Conservation (phyloP, 352 stramenopile genomes). For the Pythium rhizo-oryzae region DNA sequence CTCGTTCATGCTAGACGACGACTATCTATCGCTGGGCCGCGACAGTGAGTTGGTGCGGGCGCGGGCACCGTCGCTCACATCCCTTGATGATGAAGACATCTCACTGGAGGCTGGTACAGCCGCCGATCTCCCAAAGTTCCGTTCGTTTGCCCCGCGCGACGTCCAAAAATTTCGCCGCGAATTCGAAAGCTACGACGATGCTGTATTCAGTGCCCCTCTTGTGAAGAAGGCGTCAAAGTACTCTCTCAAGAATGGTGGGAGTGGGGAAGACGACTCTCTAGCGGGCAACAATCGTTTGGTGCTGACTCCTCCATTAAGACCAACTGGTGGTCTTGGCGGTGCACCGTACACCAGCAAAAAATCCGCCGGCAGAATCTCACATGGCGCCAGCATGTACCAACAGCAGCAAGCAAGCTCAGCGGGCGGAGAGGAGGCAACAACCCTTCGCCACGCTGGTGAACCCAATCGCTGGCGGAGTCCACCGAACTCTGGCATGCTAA, state of each 20-base stretch:
- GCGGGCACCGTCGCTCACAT: slow-evolving; percentile 58
- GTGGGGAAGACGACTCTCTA: slow-evolving; percentile 48
- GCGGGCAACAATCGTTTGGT: slow-evolving; percentile 29
- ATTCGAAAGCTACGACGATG: slow-evolving; percentile 75
- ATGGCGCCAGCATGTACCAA: neutral
- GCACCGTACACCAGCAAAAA: slow-evolving; percentile 10
- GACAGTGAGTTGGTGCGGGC: slow-evolving; percentile 70
- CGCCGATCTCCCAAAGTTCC: slow-evolving; percentile 46
- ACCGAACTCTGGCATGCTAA: neutral
- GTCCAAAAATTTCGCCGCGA: slow-evolving; percentile 47
- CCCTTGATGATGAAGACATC: slow-evolving; percentile 34
- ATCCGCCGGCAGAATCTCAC: neutral
- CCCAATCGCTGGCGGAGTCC: slow-evolving; percentile 27
- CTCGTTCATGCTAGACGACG: slow-evolving; percentile 44
- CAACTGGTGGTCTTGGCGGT: neutral
- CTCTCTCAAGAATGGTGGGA: slow-evolving; percentile 17
- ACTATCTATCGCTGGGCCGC: slow-evolving; percentile 56
- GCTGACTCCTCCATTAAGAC: slow-evolving; percentile 51
- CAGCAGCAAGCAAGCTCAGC: neutral
- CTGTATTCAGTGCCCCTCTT: slow-evolving; percentile 47
- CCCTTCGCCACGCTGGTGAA: neutral
- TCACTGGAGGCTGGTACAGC: slow-evolving; percentile 18
- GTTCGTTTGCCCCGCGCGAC: slow-evolving; percentile 50
- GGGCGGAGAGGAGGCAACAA: neutral
- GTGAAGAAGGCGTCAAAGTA: slow-evolving; percentile 6